A percentile compares a stretch with the other conserved stretches of the same genome.
Evolutionary conservation across 345 rosid species (phyloP).

Genomic region (Populus ilicifolia): DNA sequence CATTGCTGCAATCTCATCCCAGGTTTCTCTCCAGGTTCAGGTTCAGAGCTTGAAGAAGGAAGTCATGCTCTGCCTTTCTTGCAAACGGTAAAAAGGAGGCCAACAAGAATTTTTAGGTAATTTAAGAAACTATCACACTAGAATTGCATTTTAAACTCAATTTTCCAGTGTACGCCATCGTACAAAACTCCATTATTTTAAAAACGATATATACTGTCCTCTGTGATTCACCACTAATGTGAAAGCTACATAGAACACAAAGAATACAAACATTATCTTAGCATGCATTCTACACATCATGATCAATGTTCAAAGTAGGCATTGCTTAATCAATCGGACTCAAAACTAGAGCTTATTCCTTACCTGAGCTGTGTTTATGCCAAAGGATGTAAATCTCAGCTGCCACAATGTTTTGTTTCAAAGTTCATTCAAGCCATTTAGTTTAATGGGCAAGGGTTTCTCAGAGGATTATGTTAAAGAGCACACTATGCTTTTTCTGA

Average conservation of each 20-base stretch:
- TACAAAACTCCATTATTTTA: too few species aligned
- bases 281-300: constrained; percentile 1
- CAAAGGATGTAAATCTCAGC: not conserved
- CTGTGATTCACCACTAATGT: too few species aligned
- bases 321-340: not conserved
- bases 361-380: not conserved
- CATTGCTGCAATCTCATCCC: too few species aligned
- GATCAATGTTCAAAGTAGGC: not conserved
- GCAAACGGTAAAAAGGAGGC: too few species aligned
- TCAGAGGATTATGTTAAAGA: not conserved
- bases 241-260: too few species aligned
- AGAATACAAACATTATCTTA: too few species aligned
- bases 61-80: too few species aligned
- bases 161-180: fast-evolving
- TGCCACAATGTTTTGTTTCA: not conserved
- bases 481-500: not conserved
- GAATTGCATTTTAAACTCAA: fast-evolving
- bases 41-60: too few species aligned
- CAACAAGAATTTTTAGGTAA: too few species aligned
- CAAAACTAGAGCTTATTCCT: not conserved
- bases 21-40: too few species aligned
- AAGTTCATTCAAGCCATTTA: not conserved
- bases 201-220: fast-evolving
- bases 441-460: not conserved
- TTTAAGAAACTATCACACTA: fast-evolving